Percentiles rank a stretch among this genome's conserved stretches.
These are phyloP conservation scores for Scedosporium boydii DNA, from an alignment of 2,329 filamentous ascomycete species.

Conservation along the genomic window DNA sequence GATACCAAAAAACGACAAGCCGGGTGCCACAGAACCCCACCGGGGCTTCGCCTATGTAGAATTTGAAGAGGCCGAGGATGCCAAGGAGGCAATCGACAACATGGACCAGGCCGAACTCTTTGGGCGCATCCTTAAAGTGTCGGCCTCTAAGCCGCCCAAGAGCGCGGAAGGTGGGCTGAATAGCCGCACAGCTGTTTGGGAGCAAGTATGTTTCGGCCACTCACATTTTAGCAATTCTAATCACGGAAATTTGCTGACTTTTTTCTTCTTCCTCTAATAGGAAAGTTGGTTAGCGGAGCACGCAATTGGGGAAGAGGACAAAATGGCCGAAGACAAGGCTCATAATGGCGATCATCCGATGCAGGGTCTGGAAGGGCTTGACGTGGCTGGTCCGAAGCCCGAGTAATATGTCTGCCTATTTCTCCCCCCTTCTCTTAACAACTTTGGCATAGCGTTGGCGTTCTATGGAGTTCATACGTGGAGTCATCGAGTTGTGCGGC, in stretches of 20 bases:
- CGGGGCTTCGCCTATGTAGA: constrained; percentile 96
- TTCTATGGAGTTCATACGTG: constrained; percentile 16
- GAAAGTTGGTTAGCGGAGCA: constrained; percentile 90
- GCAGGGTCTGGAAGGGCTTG: constrained; percentile 87
- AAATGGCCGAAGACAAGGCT: constrained; percentile 21
- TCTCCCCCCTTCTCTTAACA: constrained; percentile 17
- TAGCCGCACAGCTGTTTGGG: constrained; percentile 91
- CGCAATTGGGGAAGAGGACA: constrained; percentile 66
- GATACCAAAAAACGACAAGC: constrained; percentile 77
- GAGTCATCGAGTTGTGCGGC: background rate
- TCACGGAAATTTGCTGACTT: background rate
- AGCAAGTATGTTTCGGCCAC: constrained; percentile 59
- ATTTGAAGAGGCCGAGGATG: constrained; percentile 77
- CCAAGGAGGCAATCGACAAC: constrained; percentile 93
- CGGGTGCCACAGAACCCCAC: constrained; percentile 69
- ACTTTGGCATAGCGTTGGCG: constrained; percentile 35
- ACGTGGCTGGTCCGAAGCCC: constrained; percentile 84
- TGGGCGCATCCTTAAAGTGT: constrained; percentile 84
- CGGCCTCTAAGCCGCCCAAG: constrained; percentile 84
- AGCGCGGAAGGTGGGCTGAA: constrained; percentile 78
- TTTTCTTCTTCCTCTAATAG: constrained; percentile 34
- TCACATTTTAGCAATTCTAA: background rate
- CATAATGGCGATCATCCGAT: constrained; percentile 70
- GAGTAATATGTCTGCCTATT: constrained; percentile 36
- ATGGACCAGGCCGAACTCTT: constrained; percentile 98